Evolutionary conservation across 768 basidiomycete genomes (phyloP).

Genomic region (Trametes sanguinea): DNA sequence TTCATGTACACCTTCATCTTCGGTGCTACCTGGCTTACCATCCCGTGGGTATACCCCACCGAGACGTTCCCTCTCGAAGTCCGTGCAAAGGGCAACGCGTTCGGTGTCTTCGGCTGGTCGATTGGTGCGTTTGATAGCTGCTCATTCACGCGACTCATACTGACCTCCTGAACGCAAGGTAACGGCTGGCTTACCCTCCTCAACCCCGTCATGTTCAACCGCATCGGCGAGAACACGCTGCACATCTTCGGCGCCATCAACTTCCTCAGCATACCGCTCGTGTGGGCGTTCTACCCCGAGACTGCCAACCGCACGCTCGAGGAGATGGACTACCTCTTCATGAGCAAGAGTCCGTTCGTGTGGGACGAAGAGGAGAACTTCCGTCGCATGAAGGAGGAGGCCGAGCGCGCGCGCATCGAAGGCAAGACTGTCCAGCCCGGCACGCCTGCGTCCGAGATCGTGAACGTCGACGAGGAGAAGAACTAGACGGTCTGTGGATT

Average conservation of each 20-base stretch:
- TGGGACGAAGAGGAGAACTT: slow-evolving; percentile 48
- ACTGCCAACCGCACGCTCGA: slow-evolving; percentile 47
- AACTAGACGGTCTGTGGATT: neutral
- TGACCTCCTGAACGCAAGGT: slow-evolving; percentile 20
- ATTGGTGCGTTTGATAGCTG: slow-evolving; percentile 33
- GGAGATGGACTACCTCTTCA: slow-evolving; percentile 48
- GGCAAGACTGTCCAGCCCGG: slow-evolving; percentile 4
- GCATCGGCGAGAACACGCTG: slow-evolving; percentile 45
- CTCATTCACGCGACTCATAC: too few relatives aligned
- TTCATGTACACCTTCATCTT: slow-evolving; percentile 47
- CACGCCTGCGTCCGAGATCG: slow-evolving; percentile 2
- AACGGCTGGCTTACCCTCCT: slow-evolving; percentile 47
- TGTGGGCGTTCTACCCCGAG: slow-evolving; percentile 50
- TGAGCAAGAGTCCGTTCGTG: slow-evolving; percentile 46
- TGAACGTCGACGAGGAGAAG: slow-evolving; percentile 11
- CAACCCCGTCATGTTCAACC: slow-evolving; percentile 47
- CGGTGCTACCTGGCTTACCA: slow-evolving; percentile 50
- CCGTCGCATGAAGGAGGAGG: slow-evolving; percentile 37
- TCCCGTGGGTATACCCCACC: slow-evolving; percentile 40
- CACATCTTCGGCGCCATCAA: slow-evolving; percentile 47
- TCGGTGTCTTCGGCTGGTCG: slow-evolving; percentile 48
- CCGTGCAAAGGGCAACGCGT: slow-evolving; percentile 48
- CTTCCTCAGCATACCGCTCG: slow-evolving; percentile 45
- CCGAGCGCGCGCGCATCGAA: slow-evolving; percentile 8
- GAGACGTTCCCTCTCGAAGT: slow-evolving; percentile 48